Conservation (phyloP, 768 basidiomycete species). For the Leccinum broughii region DNA sequence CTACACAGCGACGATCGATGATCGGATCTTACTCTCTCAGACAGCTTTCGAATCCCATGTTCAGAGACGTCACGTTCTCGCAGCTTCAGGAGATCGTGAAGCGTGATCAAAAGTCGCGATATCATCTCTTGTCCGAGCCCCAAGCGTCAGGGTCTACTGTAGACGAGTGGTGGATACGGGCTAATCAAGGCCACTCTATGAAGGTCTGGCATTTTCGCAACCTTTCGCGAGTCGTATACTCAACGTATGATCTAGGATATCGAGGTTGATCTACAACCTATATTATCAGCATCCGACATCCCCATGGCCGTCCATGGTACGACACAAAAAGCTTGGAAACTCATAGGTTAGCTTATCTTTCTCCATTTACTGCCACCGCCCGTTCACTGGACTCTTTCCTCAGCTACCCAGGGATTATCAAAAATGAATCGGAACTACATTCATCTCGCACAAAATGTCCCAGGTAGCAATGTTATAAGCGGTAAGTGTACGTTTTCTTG, state of each 20-base stretch:
- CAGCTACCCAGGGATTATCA: conserved; percentile 72
- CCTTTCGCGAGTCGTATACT: background rate
- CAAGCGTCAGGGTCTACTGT: conserved; percentile 31
- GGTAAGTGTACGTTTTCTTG: conserved; percentile 48
- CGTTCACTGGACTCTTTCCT: background rate
- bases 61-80: conserved; percentile 58
- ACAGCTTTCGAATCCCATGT: conserved; percentile 69
- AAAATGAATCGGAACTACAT: conserved; percentile 91
- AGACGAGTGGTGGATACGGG: conserved; percentile 81
- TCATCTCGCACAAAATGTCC: conserved; percentile 82
- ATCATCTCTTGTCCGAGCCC: conserved; percentile 55
- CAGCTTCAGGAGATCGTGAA: conserved; percentile 63
- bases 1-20: background rate
- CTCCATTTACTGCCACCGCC: background rate
- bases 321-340: conserved; percentile 62
- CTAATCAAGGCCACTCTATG: conserved; percentile 89
- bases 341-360: conserved; percentile 51
- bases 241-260: conserved; percentile 47
- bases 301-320: conserved; percentile 88
- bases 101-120: conserved; percentile 66
- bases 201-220: conserved; percentile 45
- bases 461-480: conserved; percentile 67
- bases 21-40: conserved; percentile 9
- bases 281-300: conserved; percentile 59
- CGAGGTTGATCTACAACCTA: conserved; percentile 63